Evolutionary conservation across 1,284 basidiomycete species (phyloP).

Genomic region (Ceratobasidium sp.): DNA sequence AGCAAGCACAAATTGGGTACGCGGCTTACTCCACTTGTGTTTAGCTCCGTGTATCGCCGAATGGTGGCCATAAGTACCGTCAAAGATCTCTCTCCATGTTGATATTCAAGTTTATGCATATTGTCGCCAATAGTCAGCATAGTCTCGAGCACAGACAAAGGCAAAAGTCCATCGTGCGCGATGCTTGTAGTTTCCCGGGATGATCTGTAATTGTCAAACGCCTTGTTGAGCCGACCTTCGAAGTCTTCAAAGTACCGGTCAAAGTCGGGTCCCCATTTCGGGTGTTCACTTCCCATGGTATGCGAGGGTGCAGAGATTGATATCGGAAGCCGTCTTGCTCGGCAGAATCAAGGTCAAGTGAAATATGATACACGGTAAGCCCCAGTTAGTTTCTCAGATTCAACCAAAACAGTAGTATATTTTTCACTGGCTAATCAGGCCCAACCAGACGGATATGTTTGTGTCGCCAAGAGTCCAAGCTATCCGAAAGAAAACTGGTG

Average conservation of each 20-base stretch:
- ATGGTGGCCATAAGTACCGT: slow-evolving; percentile 8
- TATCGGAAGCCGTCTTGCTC: too few relatives aligned
- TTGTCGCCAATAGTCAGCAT: slow-evolving; percentile 29
- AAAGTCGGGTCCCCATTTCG: slow-evolving; percentile 21
- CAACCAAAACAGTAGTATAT: too few relatives aligned
- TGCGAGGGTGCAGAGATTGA: too few relatives aligned
- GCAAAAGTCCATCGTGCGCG: slow-evolving; percentile 14
- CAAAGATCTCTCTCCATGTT: slow-evolving; percentile 3
- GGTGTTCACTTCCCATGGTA: background rate
- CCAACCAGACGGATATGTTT: too few relatives aligned
- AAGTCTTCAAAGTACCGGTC: background rate
- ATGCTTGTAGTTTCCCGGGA: background rate
- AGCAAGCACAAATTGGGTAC: background rate
- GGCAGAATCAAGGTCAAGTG: too few relatives aligned
- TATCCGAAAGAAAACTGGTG: too few relatives aligned
- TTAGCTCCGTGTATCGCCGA: slow-evolving; percentile 5
- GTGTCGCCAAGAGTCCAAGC: too few relatives aligned
- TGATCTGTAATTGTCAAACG: slow-evolving; percentile 13
- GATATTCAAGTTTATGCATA: slow-evolving; percentile 28
- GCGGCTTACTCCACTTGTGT: slow-evolving; percentile 8
- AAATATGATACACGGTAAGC: too few relatives aligned
- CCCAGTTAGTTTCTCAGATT: too few relatives aligned
- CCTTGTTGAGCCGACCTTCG: background rate
- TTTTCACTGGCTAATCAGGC: too few relatives aligned
- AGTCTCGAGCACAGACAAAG: slow-evolving; percentile 27